Base-by-base conservation (phyloP, 306 rosid genomes). In the Betula pendula region DNA sequence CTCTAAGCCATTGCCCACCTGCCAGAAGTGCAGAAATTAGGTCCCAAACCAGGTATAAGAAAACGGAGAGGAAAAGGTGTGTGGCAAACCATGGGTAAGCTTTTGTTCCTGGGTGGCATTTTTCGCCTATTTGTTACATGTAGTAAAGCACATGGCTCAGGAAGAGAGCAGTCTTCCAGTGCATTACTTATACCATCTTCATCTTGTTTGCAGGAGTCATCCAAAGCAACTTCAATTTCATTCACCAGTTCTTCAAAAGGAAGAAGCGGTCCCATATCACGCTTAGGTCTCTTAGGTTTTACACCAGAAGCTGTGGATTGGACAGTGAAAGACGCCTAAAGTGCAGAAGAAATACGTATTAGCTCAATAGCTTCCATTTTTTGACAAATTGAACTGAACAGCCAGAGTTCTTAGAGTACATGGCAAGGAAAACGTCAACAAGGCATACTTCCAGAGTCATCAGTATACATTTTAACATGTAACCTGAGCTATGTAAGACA, bases 91-190 rank as follows among this genome's bases (percentile, higher is more conserved):
- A 59, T 53, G 80, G 86, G 81, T 63, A 84, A 75, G 84, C 87
- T 84, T 88, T 82, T 95, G 80, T 80, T 92, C 85, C 62, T 75
- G 3, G 79, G 75, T 72, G 93, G 85, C 81, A 73, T 85, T 87
- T 87, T 95, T 83, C 88, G 87, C 85, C 98, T 85, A 84, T 77
- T 92, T 70, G 98, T 95, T 65, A 95, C 89, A 81, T 88, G 97
- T 85, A 92, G 74, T 81, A 95, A 79, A 76, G 88, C 80, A 73
- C 85, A 85, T 13, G 96, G 92, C 84, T 87, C 84, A 4, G 93
- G 93, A 83, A 88, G 77, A 62, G 45, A 80, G 83, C 78, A 86
- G 59, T 82, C 82, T 79, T 79, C 83, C 33, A 74, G 58, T 40
- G 73, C 72, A 60, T 70, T 85, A 24, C 27, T 80, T 51, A 27